phyloP scores from a whole-genome alignment of 306 rosid genomes.

The Cicer yamashitae region DNA sequence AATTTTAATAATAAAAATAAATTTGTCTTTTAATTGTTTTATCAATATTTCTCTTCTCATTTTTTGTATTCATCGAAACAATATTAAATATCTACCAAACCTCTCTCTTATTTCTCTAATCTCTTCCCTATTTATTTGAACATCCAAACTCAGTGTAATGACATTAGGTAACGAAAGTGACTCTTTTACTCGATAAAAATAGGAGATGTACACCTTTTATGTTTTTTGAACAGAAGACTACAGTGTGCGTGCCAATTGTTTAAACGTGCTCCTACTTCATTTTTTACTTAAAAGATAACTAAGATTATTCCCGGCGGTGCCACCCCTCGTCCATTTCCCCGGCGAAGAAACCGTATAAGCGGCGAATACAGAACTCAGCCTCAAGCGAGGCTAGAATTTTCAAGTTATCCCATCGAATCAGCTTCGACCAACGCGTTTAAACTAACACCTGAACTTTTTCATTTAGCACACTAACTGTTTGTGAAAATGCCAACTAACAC shows the following conservation, averaged over 20 bases:
- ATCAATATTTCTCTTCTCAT: too few species aligned
- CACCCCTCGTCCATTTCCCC: slow-evolving; percentile 1
- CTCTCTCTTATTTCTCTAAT: too few species aligned
- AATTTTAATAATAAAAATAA: too few species aligned
- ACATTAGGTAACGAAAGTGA: too few species aligned
- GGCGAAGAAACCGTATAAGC: background rate
- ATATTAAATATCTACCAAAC: too few species aligned
- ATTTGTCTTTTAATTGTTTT: too few species aligned
- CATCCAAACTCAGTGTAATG: too few species aligned
- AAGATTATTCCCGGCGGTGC: background rate
- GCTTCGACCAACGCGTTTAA: background rate
- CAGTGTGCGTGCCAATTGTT: background rate
- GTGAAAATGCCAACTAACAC: slow-evolving; percentile 45
- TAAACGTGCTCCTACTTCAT: background rate
- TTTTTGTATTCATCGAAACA: too few species aligned
- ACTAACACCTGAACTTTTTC: background rate
- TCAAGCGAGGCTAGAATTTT: background rate
- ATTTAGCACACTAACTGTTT: slow-evolving; percentile 41
- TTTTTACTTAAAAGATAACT: background rate
- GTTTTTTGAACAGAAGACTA: background rate
- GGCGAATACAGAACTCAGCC: background rate
- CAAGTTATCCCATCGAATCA: background rate
- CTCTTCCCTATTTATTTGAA: too few species aligned
- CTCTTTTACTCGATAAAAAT: too few species aligned
- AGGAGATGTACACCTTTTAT: too few species aligned